Evolutionary conservation across 768 basidiomycete species (phyloP).

Genomic region (Bullera alba): DNA sequence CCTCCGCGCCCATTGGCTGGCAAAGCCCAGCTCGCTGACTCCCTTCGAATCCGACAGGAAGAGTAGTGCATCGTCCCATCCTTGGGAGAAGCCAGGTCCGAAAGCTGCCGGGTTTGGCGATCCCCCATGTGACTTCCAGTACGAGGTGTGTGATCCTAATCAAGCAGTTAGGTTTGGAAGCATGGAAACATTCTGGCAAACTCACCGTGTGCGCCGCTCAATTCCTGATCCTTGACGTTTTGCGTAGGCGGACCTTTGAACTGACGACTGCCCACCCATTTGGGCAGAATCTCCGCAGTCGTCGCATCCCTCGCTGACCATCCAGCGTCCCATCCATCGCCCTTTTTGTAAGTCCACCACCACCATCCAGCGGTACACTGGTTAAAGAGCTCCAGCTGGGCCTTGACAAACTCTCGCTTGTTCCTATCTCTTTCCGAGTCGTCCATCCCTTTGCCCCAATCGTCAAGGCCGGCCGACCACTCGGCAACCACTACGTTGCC

Average conservation of each 20-base stretch:
- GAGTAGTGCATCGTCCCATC: constrained; percentile 64
- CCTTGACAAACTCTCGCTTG: constrained; percentile 53
- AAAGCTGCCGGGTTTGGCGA: constrained; percentile 65
- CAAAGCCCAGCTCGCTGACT: constrained; percentile 59
- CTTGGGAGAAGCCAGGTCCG: constrained; percentile 57
- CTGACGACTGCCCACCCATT: constrained; percentile 48
- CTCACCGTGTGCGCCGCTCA: constrained; percentile 42
- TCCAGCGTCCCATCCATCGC: constrained; percentile 59
- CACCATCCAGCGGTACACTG: constrained; percentile 63
- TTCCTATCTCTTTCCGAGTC: constrained; percentile 49
- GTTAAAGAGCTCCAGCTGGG: constrained; percentile 64
- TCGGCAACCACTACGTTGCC: constrained; percentile 66
- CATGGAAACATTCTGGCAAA: neutral
- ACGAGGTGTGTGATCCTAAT: constrained; percentile 47
- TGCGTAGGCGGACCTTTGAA: constrained; percentile 33
- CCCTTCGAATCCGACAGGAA: constrained; percentile 50
- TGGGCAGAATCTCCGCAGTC: constrained; percentile 58
- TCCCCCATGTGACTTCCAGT: constrained; percentile 55
- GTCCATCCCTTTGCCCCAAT: constrained; percentile 54
- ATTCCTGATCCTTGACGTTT: constrained; percentile 42
- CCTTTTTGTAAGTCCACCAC: constrained; percentile 80
- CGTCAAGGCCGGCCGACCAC: constrained; percentile 64
- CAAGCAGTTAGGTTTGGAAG: neutral
- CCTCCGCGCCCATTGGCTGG: constrained; percentile 55
- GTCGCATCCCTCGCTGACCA: constrained; percentile 68